Evolutionary conservation across 2,329 filamentous ascomycete genomes (phyloP).

Genomic region (Chaetoscypha palmicola): DNA sequence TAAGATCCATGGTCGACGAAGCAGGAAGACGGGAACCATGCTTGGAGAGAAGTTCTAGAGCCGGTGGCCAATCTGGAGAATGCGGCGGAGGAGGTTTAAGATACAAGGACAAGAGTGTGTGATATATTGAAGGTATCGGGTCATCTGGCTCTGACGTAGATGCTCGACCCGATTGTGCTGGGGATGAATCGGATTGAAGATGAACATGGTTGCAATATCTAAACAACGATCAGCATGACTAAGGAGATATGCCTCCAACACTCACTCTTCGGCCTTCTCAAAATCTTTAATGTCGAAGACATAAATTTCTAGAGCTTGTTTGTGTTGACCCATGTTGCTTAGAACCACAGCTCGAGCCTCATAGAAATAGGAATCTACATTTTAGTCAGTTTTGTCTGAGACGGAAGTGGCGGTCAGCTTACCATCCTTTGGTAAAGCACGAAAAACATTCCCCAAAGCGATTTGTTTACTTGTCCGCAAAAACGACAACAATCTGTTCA

Average conservation of each 20-base stretch:
- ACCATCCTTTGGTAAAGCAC: conserved; percentile 74
- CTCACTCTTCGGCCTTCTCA: conserved; percentile 84
- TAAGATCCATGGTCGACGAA: conserved; percentile 74
- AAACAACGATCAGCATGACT: conserved; percentile 3
- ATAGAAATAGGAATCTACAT: conserved; percentile 71
- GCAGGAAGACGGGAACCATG: conserved; percentile 90
- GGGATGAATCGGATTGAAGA: conserved; percentile 43
- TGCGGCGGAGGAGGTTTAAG: conserved; percentile 71
- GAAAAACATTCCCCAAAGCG: conserved; percentile 70
- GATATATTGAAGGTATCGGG: conserved; percentile 73
- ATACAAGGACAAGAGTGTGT: conserved; percentile 84
- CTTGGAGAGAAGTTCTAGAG: conserved; percentile 79
- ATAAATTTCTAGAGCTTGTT: conserved; percentile 93
- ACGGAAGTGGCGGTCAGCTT: conserved; percentile 28
- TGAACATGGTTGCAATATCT: conserved; percentile 88
- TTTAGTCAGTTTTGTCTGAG: conserved; percentile 9
- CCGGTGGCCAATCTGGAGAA: conserved; percentile 66
- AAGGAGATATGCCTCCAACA: conserved; percentile 15
- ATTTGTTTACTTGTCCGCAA: conserved; percentile 72
- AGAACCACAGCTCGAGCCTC: conserved; percentile 86
- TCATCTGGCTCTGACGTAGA: conserved; percentile 42
- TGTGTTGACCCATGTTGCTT: conserved; percentile 91
- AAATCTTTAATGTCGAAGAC: conserved; percentile 90
- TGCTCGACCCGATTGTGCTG: conserved; percentile 32
- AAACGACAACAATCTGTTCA: conserved; percentile 65